Conservation (phyloP, 1,284 basidiomycete species). For the Inonotus obliquus region DNA sequence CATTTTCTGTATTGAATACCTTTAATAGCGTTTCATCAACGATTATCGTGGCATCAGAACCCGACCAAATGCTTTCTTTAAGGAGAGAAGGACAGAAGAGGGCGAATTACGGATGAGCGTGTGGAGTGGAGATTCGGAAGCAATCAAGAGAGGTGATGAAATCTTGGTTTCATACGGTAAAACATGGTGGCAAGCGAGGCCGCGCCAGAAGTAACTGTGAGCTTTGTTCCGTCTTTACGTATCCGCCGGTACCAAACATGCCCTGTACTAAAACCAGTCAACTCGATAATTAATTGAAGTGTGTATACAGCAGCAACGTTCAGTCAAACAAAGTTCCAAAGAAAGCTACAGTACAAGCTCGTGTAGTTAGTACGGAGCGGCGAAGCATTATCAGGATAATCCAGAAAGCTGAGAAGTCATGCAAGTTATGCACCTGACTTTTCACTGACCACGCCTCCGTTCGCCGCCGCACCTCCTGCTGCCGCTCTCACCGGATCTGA, state of each 20-base stretch:
- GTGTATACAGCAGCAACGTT: background rate
- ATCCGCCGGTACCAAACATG: background rate
- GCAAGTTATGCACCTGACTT: constrained; percentile 10
- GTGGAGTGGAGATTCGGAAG: constrained; percentile 49
- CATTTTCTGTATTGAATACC: background rate
- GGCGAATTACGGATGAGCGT: constrained; percentile 78
- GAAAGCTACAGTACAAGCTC: constrained; percentile 12
- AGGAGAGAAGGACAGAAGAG: constrained; percentile 44
- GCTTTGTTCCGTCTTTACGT: background rate
- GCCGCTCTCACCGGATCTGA: constrained; percentile 19
- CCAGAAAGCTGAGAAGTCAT: background rate
- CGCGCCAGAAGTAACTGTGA: constrained; percentile 7
- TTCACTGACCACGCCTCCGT: constrained; percentile 18
- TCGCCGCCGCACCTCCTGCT: constrained; percentile 13
- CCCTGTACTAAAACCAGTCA: background rate
- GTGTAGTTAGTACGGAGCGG: constrained; percentile 4
- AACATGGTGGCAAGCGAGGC: constrained; percentile 72
- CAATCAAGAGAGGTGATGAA: constrained; percentile 79
- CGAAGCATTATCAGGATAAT: background rate
- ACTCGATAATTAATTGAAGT: background rate
- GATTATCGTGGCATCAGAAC: constrained; percentile 74
- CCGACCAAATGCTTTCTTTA: constrained; percentile 74
- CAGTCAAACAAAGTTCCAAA: constrained; percentile 6
- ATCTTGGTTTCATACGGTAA: constrained; percentile 91
- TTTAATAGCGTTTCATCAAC: constrained; percentile 63